These are phyloP conservation scores for Russula virescens DNA, from an alignment of 768 basidiomycete genomes.

Conservation along the genomic window DNA sequence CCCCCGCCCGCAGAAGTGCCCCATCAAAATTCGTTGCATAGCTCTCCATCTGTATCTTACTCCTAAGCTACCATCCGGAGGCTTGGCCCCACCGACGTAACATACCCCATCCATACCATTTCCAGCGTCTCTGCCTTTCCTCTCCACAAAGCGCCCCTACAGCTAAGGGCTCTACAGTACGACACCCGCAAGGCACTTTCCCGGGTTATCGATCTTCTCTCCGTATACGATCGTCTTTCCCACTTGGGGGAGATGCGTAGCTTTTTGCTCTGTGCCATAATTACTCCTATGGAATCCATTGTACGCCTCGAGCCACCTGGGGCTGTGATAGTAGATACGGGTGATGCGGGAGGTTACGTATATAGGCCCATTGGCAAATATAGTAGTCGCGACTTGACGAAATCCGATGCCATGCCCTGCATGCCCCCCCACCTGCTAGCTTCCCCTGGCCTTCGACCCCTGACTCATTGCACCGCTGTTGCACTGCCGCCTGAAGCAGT, in stretches of 20 bases:
- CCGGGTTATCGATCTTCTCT: neutral
- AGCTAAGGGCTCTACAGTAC: neutral
- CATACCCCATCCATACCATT: neutral
- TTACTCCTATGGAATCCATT: neutral
- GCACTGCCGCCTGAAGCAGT: conserved; percentile 1
- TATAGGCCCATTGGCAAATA: neutral
- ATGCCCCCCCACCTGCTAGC: neutral
- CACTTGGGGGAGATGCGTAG: neutral
- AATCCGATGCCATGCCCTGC: neutral
- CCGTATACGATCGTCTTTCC: neutral
- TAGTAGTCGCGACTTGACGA: conserved; percentile 2
- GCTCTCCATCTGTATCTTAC: neutral
- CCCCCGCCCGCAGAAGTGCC: neutral
- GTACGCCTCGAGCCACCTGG: neutral
- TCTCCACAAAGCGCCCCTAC: neutral
- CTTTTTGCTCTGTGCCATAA: neutral
- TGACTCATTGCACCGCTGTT: conserved; percentile 15
- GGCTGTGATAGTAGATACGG: conserved; percentile 15
- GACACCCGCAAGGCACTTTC: no score
- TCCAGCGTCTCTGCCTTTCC: neutral
- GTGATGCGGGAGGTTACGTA: conserved; percentile 2
- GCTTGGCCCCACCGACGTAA: conserved; percentile 8
- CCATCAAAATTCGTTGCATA: conserved; percentile 12
- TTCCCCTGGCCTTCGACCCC: neutral
- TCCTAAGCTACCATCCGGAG: neutral